phyloP scores from a whole-genome alignment of 768 basidiomycete genomes.

The Stropharia rugosoannulata region DNA sequence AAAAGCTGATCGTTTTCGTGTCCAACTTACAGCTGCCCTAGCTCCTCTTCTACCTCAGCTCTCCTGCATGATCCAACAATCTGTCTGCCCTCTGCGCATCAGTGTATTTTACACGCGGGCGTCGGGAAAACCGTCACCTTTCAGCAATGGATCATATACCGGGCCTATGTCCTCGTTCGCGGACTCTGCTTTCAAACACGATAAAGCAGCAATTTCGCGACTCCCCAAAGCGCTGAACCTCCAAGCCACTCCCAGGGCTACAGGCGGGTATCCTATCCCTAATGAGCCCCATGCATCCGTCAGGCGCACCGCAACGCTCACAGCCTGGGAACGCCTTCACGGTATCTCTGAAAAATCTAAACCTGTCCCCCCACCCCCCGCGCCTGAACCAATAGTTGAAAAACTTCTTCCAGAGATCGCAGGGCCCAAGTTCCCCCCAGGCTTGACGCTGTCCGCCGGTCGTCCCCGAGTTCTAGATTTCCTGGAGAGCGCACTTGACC shows the following conservation, averaged over 20 bases:
- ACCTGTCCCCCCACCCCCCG: no score
- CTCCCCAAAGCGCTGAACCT: background rate
- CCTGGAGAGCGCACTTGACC: constrained; percentile 44
- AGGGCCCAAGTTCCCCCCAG: constrained; percentile 18
- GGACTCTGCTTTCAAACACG: background rate
- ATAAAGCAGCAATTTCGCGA: background rate
- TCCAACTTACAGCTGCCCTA: constrained; percentile 32
- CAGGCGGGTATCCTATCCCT: no score
- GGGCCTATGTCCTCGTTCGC: constrained; percentile 16
- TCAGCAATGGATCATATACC: constrained; percentile 23
- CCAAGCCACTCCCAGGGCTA: background rate
- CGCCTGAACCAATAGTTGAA: no score
- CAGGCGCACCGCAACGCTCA: background rate
- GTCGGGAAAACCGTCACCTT: constrained; percentile 22
- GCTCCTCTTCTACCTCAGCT: constrained; percentile 47
- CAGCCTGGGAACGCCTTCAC: background rate
- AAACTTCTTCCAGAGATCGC: no score
- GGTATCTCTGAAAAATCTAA: no score
- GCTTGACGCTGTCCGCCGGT: constrained; percentile 48
- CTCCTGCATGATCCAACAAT: constrained; percentile 41
- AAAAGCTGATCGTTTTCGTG: no score
- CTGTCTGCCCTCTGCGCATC: constrained; percentile 43
- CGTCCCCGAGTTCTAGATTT: constrained; percentile 51
- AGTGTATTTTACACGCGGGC: constrained; percentile 60
- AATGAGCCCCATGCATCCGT: background rate